Evolutionary conservation across 164 flowering plant species (phyloP).

Genomic region (Euptelea pleiosperma): DNA sequence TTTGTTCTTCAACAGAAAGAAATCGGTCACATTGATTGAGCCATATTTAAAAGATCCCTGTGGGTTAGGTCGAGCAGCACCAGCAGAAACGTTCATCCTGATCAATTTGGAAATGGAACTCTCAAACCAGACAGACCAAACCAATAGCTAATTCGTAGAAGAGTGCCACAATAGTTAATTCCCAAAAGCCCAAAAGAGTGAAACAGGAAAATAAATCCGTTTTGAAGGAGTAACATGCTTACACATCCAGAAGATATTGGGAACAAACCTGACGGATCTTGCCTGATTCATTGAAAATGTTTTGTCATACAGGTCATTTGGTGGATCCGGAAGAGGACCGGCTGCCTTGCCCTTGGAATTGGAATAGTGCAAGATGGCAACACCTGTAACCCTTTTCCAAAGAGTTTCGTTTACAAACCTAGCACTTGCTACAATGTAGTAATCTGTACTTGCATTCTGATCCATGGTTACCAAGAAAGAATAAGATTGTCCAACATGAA

Average conservation of each 20-base stretch:
- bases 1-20: constrained; percentile 63
- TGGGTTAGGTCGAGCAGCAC: constrained; percentile 98
- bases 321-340: constrained; percentile 84
- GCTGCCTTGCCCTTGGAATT: constrained; percentile 80
- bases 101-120: background rate
- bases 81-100: constrained; percentile 90
- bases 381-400: constrained; percentile 90
- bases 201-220: too few relatives aligned
- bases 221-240: too few relatives aligned
- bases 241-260: background rate
- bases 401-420: constrained; percentile 81
- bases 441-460: constrained; percentile 90
- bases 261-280: constrained; percentile 80
- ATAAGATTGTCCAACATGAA: constrained; percentile 97
- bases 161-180: too few relatives aligned
- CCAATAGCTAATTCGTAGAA: too few relatives aligned
- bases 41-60: constrained; percentile 97
- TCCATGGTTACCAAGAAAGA: constrained; percentile 93
- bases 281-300: constrained; percentile 99
- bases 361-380: constrained; percentile 75
- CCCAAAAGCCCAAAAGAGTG: too few relatives aligned
- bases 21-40: constrained; percentile 84
- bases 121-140: background rate
- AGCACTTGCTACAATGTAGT: constrained; percentile 96
- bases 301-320: constrained; percentile 79